Evolutionary conservation across 2,329 filamentous ascomycete species (phyloP), one percentile per base, ranked within the genome.

Genomic region (Tetracladium maxilliforme): DNA sequence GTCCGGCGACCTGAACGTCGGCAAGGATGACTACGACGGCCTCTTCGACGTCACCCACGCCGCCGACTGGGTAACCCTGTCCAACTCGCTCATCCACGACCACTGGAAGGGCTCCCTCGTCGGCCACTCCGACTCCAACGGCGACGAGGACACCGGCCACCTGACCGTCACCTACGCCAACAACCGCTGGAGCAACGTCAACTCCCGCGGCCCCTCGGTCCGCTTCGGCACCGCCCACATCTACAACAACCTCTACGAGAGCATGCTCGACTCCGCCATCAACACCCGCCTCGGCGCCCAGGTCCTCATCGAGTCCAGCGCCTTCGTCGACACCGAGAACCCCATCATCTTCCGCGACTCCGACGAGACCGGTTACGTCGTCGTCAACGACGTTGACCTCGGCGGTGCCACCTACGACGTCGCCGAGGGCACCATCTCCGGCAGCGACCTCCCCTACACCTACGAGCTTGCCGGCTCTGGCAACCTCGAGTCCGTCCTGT

Each of bases 11-110:
- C 41, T 44, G 17, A 52, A 60, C 37, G 54, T 66, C 42, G 68
- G 60, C 54, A 79, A 79, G 52, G 70, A 80, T 52, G 74, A 64
- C 52, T 78, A 74, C 41, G 74, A 79, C 29, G 73, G 74, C 16
- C 61, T 79, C 3, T 49, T 71, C 23, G 74, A 79, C 37, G 50
- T 65, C 23, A 74, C 63, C 24, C 72, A 76, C 48, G 74, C 55
- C 23, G 54, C 61, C 7, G 70, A 78, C 51, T 77, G 52, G 39
- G 45, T 75, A 29, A 75, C 62, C 28, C 42, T 65, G 31, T 59
- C 56, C 34, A 61, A 63, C 48, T 45, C 42, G 34, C 56, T 52
- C 43, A 35, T 67, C 34, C 63, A 67, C 45, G 61, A 67, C 48
- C 65, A 72, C 58, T 73, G 56, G 53, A 74, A 73, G 47, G 64